Evolutionary conservation across 441 rosid genomes (phyloP), one percentile per base, ranked within the genome.

Genomic region (Mallotus repandus): DNA sequence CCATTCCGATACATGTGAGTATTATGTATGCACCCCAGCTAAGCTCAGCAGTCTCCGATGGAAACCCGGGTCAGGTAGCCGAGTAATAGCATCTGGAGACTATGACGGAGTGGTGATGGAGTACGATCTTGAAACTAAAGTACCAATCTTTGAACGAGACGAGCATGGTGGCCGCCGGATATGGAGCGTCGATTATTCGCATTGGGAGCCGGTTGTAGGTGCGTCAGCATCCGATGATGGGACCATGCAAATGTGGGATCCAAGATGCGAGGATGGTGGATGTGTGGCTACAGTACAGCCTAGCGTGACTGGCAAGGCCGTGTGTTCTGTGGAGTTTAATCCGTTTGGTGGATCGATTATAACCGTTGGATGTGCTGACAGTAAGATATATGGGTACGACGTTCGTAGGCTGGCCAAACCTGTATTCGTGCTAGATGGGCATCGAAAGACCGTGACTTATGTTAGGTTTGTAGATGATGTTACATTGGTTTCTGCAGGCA

Each of bases 61-160:
- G 96, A 85, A 83, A 66, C 93, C 98, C n/a, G 81, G 85, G 13
- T 83, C 85, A 0, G 69, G 76, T 38, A 82, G 91, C 22, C 79
- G 84, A 79, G 82, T 89, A n/a, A 43, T 94, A 18, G 97, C 89
- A 45, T 85, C 97, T 1, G 97, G 93, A 0, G 98, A 94, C 73
- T 94, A 94, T 73, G 98, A 94, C 62, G 98, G 98, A n/a, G 94
- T 91, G 0, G 96, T 94, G n/a, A 90, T 78, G 55, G 98, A 94
- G 77, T 90, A 94, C 25, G 92, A 91, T 76, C 83, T 90, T 9
- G 98, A 91, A 83, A 81, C 67, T n/a, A 74, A 73, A 65, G 56
- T 82, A 2, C 89, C 98, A 7, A 63, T 85, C 13, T 94, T 88
- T 71, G 98, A 94, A 69, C 88, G 98, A 7, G 98, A 94, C 72